Evolutionary conservation across 441 rosid genomes (phyloP), one percentile per base, ranked within the genome.

Genomic region (Omphalea diandra): DNA sequence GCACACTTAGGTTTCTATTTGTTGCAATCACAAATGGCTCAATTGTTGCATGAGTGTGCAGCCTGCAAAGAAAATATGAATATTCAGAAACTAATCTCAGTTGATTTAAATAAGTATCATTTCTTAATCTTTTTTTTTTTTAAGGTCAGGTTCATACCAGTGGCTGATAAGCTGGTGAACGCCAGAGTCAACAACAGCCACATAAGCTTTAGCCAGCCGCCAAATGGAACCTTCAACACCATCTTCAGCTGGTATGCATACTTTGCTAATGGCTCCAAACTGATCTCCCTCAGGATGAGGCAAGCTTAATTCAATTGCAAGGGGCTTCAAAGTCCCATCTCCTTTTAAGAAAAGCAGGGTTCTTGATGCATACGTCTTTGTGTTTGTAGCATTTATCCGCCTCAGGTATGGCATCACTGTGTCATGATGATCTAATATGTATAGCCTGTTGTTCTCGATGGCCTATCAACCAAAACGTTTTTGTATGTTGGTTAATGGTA

Each of bases 151-250:
- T 44, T 29, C 69, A 41, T 72, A 77, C 88, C 92, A 94, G 73
- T 94, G 98, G 77, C 78, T 78, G 50, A 74, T 56, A 20, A 91
- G 93, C 71, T 94, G 95, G 76, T 94, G 97, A 57, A 76, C 69
- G 60, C 97, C 97, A 3, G 97, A 85, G 76, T 94, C 97, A 32
- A 86, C 84, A 36, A 91, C 92, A 3, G 84, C 87, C 0, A 79
- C 98, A 68, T 87, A 91, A 73, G 97, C 97, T 70, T 94, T 94
- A n/a, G 98, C 94, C 35, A 94, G 82, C 52, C 87, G 89, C 98
- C 98, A 94, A 40, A 90, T 67, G 17, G 87, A 81, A 77, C 85
- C 84, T 76, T 79, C 74, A 3, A 72, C 73, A 15, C 87, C 89
- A 43, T 80, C 53, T 17, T 77, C 79, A 0, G 88, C 83, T 5